These are phyloP conservation scores for Puccinellia tenuiflora DNA, from an alignment of 176 grass and related monocot genomes.

Conservation along the genomic window DNA sequence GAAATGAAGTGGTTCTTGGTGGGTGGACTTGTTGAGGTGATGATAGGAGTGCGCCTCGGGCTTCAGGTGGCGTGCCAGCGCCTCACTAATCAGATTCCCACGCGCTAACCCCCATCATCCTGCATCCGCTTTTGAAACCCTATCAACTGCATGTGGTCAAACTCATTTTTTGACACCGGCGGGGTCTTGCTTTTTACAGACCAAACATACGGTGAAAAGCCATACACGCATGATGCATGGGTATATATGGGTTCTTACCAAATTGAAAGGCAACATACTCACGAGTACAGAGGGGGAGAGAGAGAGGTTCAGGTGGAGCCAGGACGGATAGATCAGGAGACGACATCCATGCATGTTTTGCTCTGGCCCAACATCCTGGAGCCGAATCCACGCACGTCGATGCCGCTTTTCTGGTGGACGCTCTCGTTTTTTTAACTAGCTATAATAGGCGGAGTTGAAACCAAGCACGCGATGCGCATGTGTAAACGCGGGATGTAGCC, in stretches of 20 bases:
- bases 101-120: conserved; percentile 67
- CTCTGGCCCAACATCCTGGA: conserved; percentile 38
- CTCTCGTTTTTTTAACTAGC: neutral
- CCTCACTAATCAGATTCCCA: conserved; percentile 85
- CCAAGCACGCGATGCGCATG: neutral
- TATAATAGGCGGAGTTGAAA: neutral
- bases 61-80: conserved; percentile 70
- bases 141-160: neutral
- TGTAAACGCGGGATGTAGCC: neutral
- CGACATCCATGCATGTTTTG: conserved; percentile 58
- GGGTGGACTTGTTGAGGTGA: conserved; percentile 45
- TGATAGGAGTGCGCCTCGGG: conserved; percentile 49
- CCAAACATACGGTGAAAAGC: conserved; percentile 1
- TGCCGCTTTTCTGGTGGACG: neutral
- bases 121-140: conserved; percentile 20
- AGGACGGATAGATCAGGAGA: conserved; percentile 19
- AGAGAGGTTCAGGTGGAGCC: neutral
- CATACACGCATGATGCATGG: conserved; percentile 10
- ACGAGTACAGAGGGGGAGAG: neutral
- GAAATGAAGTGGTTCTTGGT: neutral
- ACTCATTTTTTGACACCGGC: neutral
- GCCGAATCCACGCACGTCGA: conserved; percentile 1
- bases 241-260: neutral
- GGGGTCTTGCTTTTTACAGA: neutral
- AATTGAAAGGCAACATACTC: neutral